These are phyloP conservation scores for Elsinoe arachidis DNA, from an alignment of 2,329 filamentous ascomycete genomes.

Conservation along the genomic window DNA sequence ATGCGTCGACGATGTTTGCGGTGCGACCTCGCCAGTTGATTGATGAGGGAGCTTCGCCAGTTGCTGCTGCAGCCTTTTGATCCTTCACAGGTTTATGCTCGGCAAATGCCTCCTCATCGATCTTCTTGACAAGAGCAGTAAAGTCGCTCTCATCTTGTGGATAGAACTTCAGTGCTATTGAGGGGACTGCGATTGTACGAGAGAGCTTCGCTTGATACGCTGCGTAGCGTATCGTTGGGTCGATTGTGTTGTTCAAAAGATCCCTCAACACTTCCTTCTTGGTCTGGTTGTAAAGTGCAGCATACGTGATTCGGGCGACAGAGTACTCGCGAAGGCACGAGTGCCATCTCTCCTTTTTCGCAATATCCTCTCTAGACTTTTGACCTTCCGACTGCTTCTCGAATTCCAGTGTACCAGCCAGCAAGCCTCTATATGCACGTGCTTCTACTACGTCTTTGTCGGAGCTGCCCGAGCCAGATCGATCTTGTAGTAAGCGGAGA, in stretches of 20 bases:
- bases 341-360: slow-evolving; percentile 56
- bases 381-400: slow-evolving; percentile 61
- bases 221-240: slow-evolving; percentile 88
- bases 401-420: slow-evolving; percentile 70
- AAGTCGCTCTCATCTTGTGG: slow-evolving; percentile 55
- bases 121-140: slow-evolving; percentile 56
- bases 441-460: slow-evolving; percentile 73
- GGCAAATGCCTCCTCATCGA: slow-evolving; percentile 60
- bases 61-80: slow-evolving; percentile 1
- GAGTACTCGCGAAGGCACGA: slow-evolving; percentile 67
- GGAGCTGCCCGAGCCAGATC: slow-evolving; percentile 54
- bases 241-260: slow-evolving; percentile 73
- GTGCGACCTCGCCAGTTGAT: slow-evolving; percentile 79
- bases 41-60: slow-evolving; percentile 53
- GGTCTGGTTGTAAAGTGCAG: slow-evolving; percentile 56
- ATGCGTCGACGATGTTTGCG: slow-evolving; percentile 84
- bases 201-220: slow-evolving; percentile 87
- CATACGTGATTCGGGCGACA: slow-evolving; percentile 72
- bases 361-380: slow-evolving; percentile 28
- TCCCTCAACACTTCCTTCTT: slow-evolving; percentile 79
- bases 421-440: slow-evolving; percentile 68
- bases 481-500: slow-evolving; percentile 56
- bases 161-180: slow-evolving; percentile 72
- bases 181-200: slow-evolving; percentile 70
- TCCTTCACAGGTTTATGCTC: slow-evolving; percentile 30